These are phyloP conservation scores for Phytophthora nicotianae DNA, from an alignment of 352 stramenopile genomes.

Conservation along the genomic window DNA sequence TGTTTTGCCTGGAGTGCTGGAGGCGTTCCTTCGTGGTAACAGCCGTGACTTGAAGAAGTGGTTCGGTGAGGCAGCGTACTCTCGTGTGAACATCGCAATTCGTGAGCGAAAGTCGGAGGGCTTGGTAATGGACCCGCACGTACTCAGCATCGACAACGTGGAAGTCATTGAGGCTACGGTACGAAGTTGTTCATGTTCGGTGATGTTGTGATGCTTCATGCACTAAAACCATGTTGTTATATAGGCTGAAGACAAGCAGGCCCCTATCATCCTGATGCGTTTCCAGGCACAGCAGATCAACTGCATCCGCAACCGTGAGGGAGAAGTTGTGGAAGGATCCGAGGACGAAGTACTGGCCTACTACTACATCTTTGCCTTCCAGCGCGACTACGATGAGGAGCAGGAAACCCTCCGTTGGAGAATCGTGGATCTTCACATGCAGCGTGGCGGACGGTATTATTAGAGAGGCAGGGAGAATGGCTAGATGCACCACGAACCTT, in stretches of 20 bases:
- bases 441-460: slow-evolving; percentile 81
- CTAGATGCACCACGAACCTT: slow-evolving; percentile 1
- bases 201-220: background rate
- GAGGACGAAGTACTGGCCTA: slow-evolving; percentile 97
- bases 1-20: slow-evolving; percentile 94
- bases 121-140: slow-evolving; percentile 93
- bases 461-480: slow-evolving; percentile 39
- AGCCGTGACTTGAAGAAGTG: slow-evolving; percentile 96
- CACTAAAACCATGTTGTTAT: slow-evolving; percentile 19
- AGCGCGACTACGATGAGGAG: slow-evolving; percentile 97
- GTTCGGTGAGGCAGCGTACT: slow-evolving; percentile 95
- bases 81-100: slow-evolving; percentile 94
- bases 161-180: slow-evolving; percentile 95
- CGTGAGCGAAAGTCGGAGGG: slow-evolving; percentile 94
- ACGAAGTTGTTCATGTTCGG: slow-evolving; percentile 8
- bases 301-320: slow-evolving; percentile 97
- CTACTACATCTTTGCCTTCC: slow-evolving; percentile 98
- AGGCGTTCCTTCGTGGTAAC: slow-evolving; percentile 95
- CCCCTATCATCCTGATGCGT: slow-evolving; percentile 96
- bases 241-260: slow-evolving; percentile 88
- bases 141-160: slow-evolving; percentile 97
- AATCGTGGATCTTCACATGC: slow-evolving; percentile 89
- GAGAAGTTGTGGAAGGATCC: slow-evolving; percentile 95
- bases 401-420: slow-evolving; percentile 81
- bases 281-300: slow-evolving; percentile 99